These are phyloP conservation scores for Phaeosphaeriaceae sp. DNA, from an alignment of 2,329 filamentous ascomycete genomes.

Conservation along the genomic window DNA sequence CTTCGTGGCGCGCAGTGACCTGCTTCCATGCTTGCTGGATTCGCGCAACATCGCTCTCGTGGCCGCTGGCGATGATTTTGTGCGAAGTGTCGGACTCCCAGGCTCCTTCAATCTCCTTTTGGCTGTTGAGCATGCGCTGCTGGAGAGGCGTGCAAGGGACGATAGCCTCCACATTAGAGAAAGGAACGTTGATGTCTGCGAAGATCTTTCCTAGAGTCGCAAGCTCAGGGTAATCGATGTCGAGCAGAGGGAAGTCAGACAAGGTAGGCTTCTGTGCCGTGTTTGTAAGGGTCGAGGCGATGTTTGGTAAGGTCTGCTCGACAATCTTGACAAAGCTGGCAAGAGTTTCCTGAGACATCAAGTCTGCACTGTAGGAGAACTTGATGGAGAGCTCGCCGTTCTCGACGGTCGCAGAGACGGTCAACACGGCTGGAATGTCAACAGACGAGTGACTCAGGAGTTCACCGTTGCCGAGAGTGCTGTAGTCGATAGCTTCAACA, in stretches of 20 bases:
- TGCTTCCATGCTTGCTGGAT: conserved; percentile 18
- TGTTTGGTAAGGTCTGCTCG: conserved; percentile 11
- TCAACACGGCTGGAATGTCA: conserved; percentile 9
- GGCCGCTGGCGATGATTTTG: conserved; percentile 9
- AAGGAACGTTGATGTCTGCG: conserved; percentile 10
- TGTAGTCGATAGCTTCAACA: conserved; percentile 38
- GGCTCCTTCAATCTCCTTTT: conserved; percentile 9
- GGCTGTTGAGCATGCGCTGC: conserved; percentile 10
- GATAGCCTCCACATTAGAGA: conserved; percentile 10
- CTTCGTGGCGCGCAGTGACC: conserved; percentile 19
- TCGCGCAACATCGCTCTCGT: neutral
- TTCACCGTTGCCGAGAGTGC: conserved; percentile 7
- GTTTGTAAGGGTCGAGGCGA: conserved; percentile 12
- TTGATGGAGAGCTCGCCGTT: conserved; percentile 20
- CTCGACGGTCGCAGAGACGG: conserved; percentile 14
- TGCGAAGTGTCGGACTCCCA: conserved; percentile 14
- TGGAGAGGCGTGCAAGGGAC: conserved; percentile 14
- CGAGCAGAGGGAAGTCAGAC: conserved; percentile 52
- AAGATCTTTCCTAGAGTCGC: conserved; percentile 30
- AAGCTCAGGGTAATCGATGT: conserved; percentile 43
- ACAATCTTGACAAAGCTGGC: conserved; percentile 8
- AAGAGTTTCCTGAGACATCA: conserved; percentile 13
- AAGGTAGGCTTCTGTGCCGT: conserved; percentile 42
- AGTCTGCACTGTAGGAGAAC: conserved; percentile 12
- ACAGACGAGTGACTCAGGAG: conserved; percentile 5